phyloP scores from a whole-genome alignment of 2,329 filamentous ascomycete species.

The Calonectria pseudoreteaudii region DNA sequence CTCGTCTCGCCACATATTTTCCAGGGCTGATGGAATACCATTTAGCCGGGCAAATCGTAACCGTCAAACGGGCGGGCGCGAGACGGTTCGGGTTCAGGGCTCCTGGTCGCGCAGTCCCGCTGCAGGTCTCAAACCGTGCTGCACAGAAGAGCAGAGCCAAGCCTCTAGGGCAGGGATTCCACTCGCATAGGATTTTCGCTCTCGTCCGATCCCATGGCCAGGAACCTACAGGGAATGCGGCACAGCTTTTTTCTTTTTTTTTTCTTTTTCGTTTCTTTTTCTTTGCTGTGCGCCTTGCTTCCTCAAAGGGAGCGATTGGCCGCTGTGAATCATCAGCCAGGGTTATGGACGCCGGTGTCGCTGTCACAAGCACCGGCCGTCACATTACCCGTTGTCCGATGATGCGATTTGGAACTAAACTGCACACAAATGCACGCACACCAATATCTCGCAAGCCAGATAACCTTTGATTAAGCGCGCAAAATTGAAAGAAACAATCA shows the following conservation, averaged over 20 bases:
- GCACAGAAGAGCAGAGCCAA: neutral
- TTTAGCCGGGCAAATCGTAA: slow-evolving; percentile 39
- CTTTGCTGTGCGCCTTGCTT: neutral
- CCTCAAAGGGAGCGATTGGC: neutral
- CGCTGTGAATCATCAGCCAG: neutral
- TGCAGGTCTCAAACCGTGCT: neutral
- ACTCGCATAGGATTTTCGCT: slow-evolving; percentile 17
- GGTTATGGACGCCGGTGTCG: slow-evolving; percentile 15
- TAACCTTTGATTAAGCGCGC: neutral
- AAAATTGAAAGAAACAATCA: neutral
- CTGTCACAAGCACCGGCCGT: neutral
- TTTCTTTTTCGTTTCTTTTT: neutral
- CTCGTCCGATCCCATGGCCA: slow-evolving; percentile 25
- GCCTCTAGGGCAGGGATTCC: slow-evolving; percentile 20
- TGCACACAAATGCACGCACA: neutral
- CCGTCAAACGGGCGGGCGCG: slow-evolving; percentile 13
- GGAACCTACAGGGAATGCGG: slow-evolving; percentile 21
- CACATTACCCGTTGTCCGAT: neutral
- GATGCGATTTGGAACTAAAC: slow-evolving; percentile 22
- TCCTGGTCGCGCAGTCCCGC: slow-evolving; percentile 4
- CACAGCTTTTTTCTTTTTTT: neutral
- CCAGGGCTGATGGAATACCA: slow-evolving; percentile 1
- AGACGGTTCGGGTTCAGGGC: slow-evolving; percentile 7
- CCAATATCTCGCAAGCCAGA: slow-evolving; percentile 6
- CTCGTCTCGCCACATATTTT: neutral